A percentile compares a stretch with the other conserved stretches of the same genome.
Conservation (phyloP, 148 eudicot species). For the Dianthus caryophyllus region DNA sequence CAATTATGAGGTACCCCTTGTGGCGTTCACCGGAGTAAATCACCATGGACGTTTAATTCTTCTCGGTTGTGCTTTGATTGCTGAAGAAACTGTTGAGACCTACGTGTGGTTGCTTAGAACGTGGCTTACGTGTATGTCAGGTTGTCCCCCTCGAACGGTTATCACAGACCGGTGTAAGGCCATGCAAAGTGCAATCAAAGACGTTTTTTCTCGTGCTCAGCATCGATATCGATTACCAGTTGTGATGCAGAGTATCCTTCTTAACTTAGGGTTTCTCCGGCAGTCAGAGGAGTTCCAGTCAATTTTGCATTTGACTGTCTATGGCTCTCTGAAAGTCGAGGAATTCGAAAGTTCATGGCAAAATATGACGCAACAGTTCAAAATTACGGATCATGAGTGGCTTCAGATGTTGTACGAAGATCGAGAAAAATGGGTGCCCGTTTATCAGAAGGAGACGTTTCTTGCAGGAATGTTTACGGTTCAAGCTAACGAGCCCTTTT, state of each 20-base stretch:
- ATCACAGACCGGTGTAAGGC: constrained; percentile 47
- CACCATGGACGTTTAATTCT: constrained; percentile 64
- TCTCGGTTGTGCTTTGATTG: constrained; percentile 73
- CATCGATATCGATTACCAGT: constrained; percentile 52
- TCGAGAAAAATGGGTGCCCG: constrained; percentile 70
- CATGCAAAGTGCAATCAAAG: constrained; percentile 53
- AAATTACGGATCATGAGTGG: constrained; percentile 41
- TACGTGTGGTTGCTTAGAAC: constrained; percentile 66
- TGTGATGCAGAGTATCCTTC: constrained; percentile 47
- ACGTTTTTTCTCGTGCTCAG: constrained; percentile 72
- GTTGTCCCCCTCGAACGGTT: constrained; percentile 71
- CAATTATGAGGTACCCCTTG: constrained; percentile 48
- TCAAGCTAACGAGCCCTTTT: constrained; percentile 37
- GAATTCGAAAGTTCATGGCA: constrained; percentile 82
- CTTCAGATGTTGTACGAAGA: constrained; percentile 52
- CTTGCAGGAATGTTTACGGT: constrained; percentile 49
- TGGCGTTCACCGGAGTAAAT: constrained; percentile 64
- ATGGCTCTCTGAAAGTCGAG: constrained; percentile 44
- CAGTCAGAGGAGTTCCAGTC: constrained; percentile 40
- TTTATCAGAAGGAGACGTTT: constrained; percentile 58
- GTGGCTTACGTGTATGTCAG: constrained; percentile 78
- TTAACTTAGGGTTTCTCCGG: constrained; percentile 36
- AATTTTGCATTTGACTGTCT: constrained; percentile 38
- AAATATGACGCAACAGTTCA: constrained; percentile 53
- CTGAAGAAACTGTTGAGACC: constrained; percentile 58